Evolutionary conservation across 805 yeast genomes (phyloP).

Genomic region (Teunomyces cretensis): DNA sequence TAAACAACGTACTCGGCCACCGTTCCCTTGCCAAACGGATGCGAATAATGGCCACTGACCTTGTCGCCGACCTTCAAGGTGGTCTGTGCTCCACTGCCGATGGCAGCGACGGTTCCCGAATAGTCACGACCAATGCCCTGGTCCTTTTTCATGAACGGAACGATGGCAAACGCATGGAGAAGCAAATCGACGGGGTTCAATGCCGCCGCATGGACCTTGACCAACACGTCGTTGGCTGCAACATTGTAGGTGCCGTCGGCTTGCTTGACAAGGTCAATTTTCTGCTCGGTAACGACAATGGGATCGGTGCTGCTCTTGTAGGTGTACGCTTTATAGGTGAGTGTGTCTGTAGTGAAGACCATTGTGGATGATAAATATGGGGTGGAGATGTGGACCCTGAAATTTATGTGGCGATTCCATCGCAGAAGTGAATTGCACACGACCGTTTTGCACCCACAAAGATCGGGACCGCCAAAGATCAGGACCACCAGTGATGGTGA

Average conservation of each 20-base stretch:
- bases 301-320: slow-evolving; percentile 16
- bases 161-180: slow-evolving; percentile 16
- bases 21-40: slow-evolving; percentile 35
- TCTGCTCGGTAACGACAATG: slow-evolving; percentile 10
- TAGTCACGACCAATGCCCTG: slow-evolving; percentile 33
- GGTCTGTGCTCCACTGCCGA: slow-evolving; percentile 25
- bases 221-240: slow-evolving; percentile 19
- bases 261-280: slow-evolving; percentile 10
- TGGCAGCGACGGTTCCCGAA: slow-evolving; percentile 31
- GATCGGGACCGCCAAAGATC: too few species aligned
- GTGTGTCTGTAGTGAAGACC: slow-evolving; percentile 11
- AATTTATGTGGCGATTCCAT: too few species aligned
- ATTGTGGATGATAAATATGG: slow-evolving; percentile 3
- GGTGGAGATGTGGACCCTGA: neutral
- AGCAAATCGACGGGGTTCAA: slow-evolving; percentile 35
- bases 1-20: slow-evolving; percentile 47
- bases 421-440: too few species aligned
- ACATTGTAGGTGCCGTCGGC: slow-evolving; percentile 15
- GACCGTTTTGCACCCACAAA: too few species aligned
- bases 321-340: slow-evolving; percentile 22
- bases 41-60: slow-evolving; percentile 26
- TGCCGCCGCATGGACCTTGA: slow-evolving; percentile 32
- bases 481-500: too few species aligned
- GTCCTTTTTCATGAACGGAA: slow-evolving; percentile 10
- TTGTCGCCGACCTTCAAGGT: slow-evolving; percentile 27